Evolutionary conservation across 2,329 filamentous ascomycete species (phyloP).

Genomic region (Fusarium sp.): DNA sequence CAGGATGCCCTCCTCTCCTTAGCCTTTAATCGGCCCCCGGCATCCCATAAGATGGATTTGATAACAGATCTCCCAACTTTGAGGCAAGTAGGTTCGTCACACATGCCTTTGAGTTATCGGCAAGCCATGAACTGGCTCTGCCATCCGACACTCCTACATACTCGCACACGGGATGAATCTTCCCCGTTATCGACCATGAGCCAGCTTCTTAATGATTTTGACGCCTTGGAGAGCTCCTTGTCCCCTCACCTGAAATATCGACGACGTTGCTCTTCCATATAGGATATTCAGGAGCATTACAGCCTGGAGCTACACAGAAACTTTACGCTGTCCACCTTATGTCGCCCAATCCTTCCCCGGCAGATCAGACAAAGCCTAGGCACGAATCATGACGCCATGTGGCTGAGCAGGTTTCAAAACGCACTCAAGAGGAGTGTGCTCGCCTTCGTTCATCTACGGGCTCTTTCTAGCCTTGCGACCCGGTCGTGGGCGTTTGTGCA

Average conservation of each 20-base stretch:
- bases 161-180: not conserved
- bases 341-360: conserved; percentile 18
- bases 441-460: conserved; percentile 25
- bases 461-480: conserved; percentile 20
- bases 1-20: conserved; percentile 32
- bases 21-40: conserved; percentile 25
- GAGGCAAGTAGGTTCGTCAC: not conserved
- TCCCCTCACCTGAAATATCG: not conserved
- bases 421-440: conserved; percentile 12
- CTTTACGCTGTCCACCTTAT: conserved; percentile 24
- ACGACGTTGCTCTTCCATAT: conserved; percentile 15
- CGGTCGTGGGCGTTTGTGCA: conserved; percentile 35
- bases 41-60: conserved; percentile 24
- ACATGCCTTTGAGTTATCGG: conserved; percentile 4
- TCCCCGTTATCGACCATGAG: not conserved
- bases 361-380: not conserved
- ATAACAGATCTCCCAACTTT: conserved; percentile 12
- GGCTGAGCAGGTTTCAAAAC: conserved; percentile 4
- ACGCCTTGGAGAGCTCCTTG: conserved; percentile 1
- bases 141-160: not conserved
- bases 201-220: conserved; percentile 1
- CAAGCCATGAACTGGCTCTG: conserved; percentile 35
- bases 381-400: not conserved
- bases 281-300: conserved; percentile 23
- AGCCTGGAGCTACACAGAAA: conserved; percentile 19